Conservation (phyloP, 345 rosid species). For the Eucalyptus tenuipes region DNA sequence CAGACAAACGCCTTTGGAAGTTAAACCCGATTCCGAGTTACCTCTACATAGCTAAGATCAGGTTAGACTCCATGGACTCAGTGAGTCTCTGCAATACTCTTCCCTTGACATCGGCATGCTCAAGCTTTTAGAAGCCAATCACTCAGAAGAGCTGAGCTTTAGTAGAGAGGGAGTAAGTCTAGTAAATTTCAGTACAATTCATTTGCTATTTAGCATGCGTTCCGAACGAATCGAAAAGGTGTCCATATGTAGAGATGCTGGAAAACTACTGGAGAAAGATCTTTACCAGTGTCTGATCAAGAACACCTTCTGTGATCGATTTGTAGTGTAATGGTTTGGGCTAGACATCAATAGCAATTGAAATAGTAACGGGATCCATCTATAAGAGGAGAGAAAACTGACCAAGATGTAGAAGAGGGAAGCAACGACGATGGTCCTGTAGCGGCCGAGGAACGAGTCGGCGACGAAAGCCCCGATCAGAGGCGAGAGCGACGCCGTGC, state of each 20-base stretch:
- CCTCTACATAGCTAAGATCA: not conserved
- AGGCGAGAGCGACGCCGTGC: slow-evolving; percentile 38
- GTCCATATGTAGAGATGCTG: not conserved
- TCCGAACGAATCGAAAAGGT: not conserved
- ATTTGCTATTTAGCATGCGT: not conserved
- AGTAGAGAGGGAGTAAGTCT: not conserved
- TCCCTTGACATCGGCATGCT: not conserved
- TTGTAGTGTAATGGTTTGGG: not conserved
- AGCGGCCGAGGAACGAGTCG: slow-evolving; percentile 56
- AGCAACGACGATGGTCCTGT: slow-evolving; percentile 37
- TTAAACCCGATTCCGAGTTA: not conserved
- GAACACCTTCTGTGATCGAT: not conserved
- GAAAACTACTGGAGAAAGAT: not conserved
- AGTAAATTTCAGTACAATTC: not conserved
- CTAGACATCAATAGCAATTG: not conserved
- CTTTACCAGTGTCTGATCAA: not conserved
- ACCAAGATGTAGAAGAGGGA: slow-evolving; percentile 44
- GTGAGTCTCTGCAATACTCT: not conserved
- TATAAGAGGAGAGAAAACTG: not conserved
- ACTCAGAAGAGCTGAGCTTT: not conserved
- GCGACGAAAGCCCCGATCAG: slow-evolving; percentile 58
- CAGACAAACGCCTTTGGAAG: not conserved
- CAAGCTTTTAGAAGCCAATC: not conserved
- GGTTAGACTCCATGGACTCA: not conserved
- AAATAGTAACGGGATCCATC: not conserved